A percentile compares a stretch with the other conserved stretches of the same genome.
Conservation (phyloP, 805 yeast species). For the Nakazawaea wyomingensis region DNA sequence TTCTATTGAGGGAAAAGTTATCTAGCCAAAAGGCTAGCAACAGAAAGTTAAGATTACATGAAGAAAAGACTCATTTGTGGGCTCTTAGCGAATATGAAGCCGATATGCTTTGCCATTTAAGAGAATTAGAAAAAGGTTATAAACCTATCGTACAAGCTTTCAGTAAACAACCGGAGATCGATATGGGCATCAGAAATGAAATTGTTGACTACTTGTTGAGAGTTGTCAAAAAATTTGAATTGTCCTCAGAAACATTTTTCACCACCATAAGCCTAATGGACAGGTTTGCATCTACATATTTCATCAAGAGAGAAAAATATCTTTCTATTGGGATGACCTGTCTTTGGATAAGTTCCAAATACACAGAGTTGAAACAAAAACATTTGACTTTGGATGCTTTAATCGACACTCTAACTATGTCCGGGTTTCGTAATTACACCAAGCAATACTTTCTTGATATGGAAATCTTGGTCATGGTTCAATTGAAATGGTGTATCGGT, state of each 20-base stretch:
- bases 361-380: conserved; percentile 48
- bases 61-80: conserved; percentile 12
- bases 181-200: conserved; percentile 17
- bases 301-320: conserved; percentile 29
- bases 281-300: conserved; percentile 29
- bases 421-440: conserved; percentile 53
- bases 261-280: conserved; percentile 34
- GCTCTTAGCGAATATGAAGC: conserved; percentile 14
- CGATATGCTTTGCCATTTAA: conserved; percentile 17
- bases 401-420: conserved; percentile 50
- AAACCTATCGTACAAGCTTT: conserved; percentile 19
- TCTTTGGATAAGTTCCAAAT: conserved; percentile 41
- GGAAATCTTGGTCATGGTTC: conserved; percentile 62
- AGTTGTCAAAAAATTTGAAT: conserved; percentile 22
- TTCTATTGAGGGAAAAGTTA: conserved; percentile 8
- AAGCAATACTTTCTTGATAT: conserved; percentile 55
- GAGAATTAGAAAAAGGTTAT: conserved; percentile 25
- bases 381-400: conserved; percentile 50
- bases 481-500: conserved; percentile 60
- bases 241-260: conserved; percentile 31
- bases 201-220: conserved; percentile 27
- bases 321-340: conserved; percentile 38
- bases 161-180: conserved; percentile 18
- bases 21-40: conserved; percentile 9
- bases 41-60: conserved; percentile 8